Evolutionary conservation across 129 eudicot species (phyloP), one percentile per base, ranked within the genome.

Genomic region (Apium graveolens): DNA sequence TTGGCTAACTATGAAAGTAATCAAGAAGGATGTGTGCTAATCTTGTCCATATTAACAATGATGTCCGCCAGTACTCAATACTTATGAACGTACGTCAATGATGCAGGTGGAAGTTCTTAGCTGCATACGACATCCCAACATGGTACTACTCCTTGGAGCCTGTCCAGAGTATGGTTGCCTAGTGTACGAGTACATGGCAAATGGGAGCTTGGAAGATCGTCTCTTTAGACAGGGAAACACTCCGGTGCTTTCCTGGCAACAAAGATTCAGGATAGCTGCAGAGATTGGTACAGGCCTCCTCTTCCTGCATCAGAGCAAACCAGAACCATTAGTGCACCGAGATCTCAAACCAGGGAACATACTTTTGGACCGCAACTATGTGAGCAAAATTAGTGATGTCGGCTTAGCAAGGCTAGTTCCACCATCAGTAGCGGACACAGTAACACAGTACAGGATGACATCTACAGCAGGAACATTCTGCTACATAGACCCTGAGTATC

Each of bases 121-220:
- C 75, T 85, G 89, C 81, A 86, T 89, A 68, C 66, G 93, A 49
- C 93, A 89, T 79, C 93, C 93, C 7, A 89, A 89, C 86, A 89
- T 89, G 93, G 93, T 89, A 42, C 89, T 89, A 70, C 93, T 89
- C 78, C 88, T 89, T 18, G 93, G 93, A 37, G 93, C 93, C 1
- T 89, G 93, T 81, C 93, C 93, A 0, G 90, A 86, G 60, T 89
- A 86, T 34, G 93, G 93, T 43, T 89, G 93, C 84, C 83, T 89
- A 20, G 88, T 89, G 32, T 89, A 89, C 39, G 92, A 89, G 75
- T 86, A 89, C 85, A 89, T 89, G 92, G 86, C 88, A 44, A 89
- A 89, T 74, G 93, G 93, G 43, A 89, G 93, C 84, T 80, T 89
- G 63, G 93, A 89, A 17, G 93, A 89, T 29, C 80, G 90, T 31